phyloP scores from a whole-genome alignment of 139 green algal species.

The Pleodorina starrii region DNA sequence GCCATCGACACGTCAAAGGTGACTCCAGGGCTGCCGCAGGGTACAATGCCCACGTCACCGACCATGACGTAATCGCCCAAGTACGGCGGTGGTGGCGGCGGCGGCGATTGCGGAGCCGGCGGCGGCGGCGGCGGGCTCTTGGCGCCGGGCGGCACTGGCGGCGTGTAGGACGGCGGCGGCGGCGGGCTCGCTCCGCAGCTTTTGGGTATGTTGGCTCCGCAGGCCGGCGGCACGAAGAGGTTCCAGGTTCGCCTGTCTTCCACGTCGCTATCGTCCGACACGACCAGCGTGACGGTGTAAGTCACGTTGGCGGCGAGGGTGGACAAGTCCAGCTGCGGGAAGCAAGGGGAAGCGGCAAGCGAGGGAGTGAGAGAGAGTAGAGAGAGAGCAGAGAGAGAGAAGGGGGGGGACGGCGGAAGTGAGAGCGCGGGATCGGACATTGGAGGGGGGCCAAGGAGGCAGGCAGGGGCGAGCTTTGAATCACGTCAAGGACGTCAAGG shows the following conservation, averaged over 20 bases:
- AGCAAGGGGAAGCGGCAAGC: background rate
- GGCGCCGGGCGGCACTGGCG: background rate
- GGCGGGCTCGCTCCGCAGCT: background rate
- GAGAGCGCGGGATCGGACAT: too few species aligned
- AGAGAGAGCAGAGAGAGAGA: too few species aligned
- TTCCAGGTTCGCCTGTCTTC: background rate
- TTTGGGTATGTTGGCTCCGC: background rate
- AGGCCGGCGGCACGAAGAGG: background rate
- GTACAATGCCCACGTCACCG: background rate
- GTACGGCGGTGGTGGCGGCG: background rate
- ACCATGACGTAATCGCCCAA: background rate
- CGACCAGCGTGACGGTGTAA: constrained; percentile 12
- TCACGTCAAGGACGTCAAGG: too few species aligned
- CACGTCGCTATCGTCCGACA: background rate
- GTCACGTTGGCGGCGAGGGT: background rate
- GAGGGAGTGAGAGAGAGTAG: too few species aligned
- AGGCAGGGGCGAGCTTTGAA: too few species aligned
- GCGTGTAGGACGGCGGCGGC: background rate
- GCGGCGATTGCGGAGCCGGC: background rate
- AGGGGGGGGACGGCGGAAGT: too few species aligned
- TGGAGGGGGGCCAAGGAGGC: too few species aligned
- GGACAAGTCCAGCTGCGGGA: background rate
- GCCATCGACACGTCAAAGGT: background rate
- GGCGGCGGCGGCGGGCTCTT: background rate
- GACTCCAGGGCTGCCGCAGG: background rate